Percentiles rank a stretch among this genome's conserved stretches.
Evolutionary conservation across 768 basidiomycete species (phyloP).

Genomic region (Tricholoma matsutake): DNA sequence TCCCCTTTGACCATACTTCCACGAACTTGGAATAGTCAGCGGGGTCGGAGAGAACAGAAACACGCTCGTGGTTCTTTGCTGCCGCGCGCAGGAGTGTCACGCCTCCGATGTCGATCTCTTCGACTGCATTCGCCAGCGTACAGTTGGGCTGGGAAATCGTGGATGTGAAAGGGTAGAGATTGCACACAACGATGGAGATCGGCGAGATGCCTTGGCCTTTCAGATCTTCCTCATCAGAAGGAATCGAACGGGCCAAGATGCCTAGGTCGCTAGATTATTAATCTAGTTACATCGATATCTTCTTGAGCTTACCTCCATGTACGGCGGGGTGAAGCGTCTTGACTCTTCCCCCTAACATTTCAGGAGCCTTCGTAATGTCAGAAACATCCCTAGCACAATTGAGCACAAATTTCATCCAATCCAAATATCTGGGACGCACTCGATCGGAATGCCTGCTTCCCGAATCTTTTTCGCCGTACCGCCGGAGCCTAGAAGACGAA

Average conservation of each 20-base stretch:
- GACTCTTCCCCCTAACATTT: slow-evolving; percentile 97
- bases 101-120: slow-evolving; percentile 98
- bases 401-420: slow-evolving; percentile 2
- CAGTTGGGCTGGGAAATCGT: slow-evolving; percentile 88
- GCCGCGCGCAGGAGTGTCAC: slow-evolving; percentile 97
- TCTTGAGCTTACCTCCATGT: slow-evolving; percentile 71
- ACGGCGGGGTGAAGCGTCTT: slow-evolving; percentile 98
- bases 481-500: slow-evolving; percentile 90
- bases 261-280: slow-evolving; percentile 43
- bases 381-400: slow-evolving; percentile 78
- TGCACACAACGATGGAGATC: slow-evolving; percentile 97
- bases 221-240: slow-evolving; percentile 87
- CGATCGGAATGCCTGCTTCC: slow-evolving; percentile 86
- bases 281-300: slow-evolving; percentile 4
- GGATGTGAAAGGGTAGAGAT: slow-evolving; percentile 94
- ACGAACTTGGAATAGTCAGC: slow-evolving; percentile 84
- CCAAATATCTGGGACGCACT: slow-evolving; percentile 49
- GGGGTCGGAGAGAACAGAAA: slow-evolving; percentile 86
- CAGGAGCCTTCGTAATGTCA: slow-evolving; percentile 94
- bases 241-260: slow-evolving; percentile 89
- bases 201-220: slow-evolving; percentile 80
- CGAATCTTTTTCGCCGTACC: slow-evolving; percentile 98
- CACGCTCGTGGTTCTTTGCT: slow-evolving; percentile 96
- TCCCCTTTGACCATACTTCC: slow-evolving; percentile 66
- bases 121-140: slow-evolving; percentile 88